Conservation (phyloP, 1,139 yeast species). For the Taphrina pruni region DNA sequence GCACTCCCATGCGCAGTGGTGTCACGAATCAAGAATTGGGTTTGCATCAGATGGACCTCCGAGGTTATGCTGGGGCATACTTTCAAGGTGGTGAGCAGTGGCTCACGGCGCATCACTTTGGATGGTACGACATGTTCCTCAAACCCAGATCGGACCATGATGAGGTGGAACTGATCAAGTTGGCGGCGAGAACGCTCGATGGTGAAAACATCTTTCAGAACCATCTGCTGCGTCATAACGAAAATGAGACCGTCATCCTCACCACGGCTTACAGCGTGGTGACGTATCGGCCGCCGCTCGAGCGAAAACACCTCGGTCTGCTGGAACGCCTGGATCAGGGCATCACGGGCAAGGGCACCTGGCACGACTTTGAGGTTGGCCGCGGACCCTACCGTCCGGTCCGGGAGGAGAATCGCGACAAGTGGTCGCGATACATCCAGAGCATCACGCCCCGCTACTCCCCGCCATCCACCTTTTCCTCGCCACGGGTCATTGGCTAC, state of each 20-base stretch:
- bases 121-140: conserved; percentile 36
- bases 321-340: conserved; percentile 16
- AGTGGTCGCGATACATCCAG: conserved; percentile 7
- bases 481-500: not conserved
- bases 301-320: conserved; percentile 13
- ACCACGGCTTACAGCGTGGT: conserved; percentile 18
- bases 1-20: conserved; percentile 11
- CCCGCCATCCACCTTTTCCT: conserved; percentile 4
- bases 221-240: conserved; percentile 7
- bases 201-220: conserved; percentile 17
- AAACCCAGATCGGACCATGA: conserved; percentile 18
- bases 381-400: conserved; percentile 17
- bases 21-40: conserved; percentile 8
- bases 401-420: conserved; percentile 16
- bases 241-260: conserved; percentile 6
- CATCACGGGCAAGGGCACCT: conserved; percentile 20
- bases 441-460: conserved; percentile 9
- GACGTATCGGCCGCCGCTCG: conserved; percentile 12
- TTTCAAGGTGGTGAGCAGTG: conserved; percentile 21
- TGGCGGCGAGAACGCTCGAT: conserved; percentile 15
- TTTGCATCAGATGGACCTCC: conserved; percentile 9
- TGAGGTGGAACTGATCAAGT: conserved; percentile 11
- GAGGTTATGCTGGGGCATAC: conserved; percentile 10
- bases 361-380: conserved; percentile 23
- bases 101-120: conserved; percentile 27